These are phyloP conservation scores for Dacryopinax primogenitus DNA, from an alignment of 768 basidiomycete genomes.

Conservation along the genomic window DNA sequence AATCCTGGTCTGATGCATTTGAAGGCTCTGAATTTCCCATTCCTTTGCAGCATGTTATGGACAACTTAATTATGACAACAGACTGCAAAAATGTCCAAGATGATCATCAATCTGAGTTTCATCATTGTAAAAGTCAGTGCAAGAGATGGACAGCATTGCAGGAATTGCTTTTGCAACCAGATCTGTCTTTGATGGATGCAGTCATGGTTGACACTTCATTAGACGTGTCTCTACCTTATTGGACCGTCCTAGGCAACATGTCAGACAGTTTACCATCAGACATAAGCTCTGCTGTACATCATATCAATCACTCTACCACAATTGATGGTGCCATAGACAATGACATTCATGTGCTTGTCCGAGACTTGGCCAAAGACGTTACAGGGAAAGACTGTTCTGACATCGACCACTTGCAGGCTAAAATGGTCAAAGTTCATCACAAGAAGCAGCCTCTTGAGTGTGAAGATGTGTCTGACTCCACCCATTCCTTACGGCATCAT, in stretches of 20 bases:
- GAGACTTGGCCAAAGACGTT: neutral
- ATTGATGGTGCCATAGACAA: neutral
- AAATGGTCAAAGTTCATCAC: neutral
- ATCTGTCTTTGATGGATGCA: neutral
- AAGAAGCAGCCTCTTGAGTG: neutral
- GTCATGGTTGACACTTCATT: slow-evolving; percentile 22
- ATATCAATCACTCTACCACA: neutral
- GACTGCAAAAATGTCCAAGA: slow-evolving; percentile 31
- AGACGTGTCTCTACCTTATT: neutral
- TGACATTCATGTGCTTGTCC: neutral
- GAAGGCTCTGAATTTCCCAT: slow-evolving; percentile 6
- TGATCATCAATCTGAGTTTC: slow-evolving; percentile 17
- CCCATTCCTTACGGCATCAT: neutral
- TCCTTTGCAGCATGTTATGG: slow-evolving; percentile 19
- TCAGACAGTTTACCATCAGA: neutral
- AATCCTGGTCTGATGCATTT: slow-evolving; percentile 29
- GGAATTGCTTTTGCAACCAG: too few species aligned
- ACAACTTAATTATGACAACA: slow-evolving; percentile 34
- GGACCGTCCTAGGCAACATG: neutral
- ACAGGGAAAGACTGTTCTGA: neutral
- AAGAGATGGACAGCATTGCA: neutral
- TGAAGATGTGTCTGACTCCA: neutral
- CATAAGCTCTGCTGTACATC: neutral
- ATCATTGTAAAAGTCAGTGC: neutral
- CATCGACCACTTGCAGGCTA: neutral